phyloP scores from a whole-genome alignment of 306 rosid species.

The Alnus rubra region DNA sequence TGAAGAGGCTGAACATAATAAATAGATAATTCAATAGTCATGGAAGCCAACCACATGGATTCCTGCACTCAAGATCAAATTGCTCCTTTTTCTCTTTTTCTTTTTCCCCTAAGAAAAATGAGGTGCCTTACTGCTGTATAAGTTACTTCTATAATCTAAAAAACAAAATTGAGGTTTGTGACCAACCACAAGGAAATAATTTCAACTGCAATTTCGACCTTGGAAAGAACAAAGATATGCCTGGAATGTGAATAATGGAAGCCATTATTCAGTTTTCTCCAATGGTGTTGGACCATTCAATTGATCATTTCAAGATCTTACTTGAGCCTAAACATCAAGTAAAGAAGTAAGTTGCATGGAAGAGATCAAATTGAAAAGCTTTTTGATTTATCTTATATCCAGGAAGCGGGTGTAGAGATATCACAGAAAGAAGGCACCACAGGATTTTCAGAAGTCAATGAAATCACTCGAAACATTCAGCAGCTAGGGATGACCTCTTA shows the following conservation, averaged over 20 bases:
- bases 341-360: background rate
- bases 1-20: background rate
- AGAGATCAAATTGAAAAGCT: background rate
- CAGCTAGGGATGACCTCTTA: constrained; percentile 19
- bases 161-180: background rate
- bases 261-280: constrained; percentile 3
- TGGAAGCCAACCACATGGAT: constrained; percentile 1
- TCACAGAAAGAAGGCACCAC: background rate
- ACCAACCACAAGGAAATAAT: background rate
- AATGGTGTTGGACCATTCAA: background rate
- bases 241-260: background rate
- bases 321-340: background rate
- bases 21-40: background rate
- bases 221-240: constrained; percentile 7
- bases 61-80: background rate
- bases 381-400: constrained; percentile 15
- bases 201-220: background rate
- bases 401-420: constrained; percentile 29
- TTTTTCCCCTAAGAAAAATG: background rate
- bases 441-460: constrained; percentile 11
- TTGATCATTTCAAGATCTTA: background rate
- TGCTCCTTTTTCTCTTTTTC: background rate
- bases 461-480: constrained; percentile 15
- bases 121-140: background rate
- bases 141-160: background rate